These are phyloP conservation scores for Eucalyptus sp. DNA, from an alignment of 345 rosid genomes.

Conservation along the genomic window DNA sequence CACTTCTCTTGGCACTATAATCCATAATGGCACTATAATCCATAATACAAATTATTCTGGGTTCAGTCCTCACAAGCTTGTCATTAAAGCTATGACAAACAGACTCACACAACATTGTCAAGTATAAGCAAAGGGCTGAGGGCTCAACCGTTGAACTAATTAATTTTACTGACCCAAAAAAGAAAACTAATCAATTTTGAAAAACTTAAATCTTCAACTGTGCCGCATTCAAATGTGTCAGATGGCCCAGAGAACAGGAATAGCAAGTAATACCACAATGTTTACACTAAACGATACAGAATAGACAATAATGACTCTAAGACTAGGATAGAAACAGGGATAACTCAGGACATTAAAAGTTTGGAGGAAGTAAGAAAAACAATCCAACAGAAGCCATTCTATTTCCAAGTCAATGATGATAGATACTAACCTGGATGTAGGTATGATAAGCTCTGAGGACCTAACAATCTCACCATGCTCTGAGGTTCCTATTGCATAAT, in stretches of 20 bases:
- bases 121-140: neutral
- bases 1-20: neutral
- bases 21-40: neutral
- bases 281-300: neutral
- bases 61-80: neutral
- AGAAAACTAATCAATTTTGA: neutral
- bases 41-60: neutral
- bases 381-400: neutral
- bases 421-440: constrained; percentile 48
- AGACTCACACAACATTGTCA: neutral
- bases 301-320: neutral
- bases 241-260: neutral
- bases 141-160: neutral
- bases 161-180: neutral
- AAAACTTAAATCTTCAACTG: neutral
- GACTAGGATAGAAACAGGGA: neutral
- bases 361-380: neutral
- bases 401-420: neutral
- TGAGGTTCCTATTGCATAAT: constrained; percentile 84
- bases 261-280: neutral
- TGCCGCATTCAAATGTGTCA: neutral
- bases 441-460: constrained; percentile 62
- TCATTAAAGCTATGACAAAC: neutral
- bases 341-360: neutral
- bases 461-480: constrained; percentile 73